Evolutionary conservation across 2,329 filamentous ascomycete genomes (phyloP), one percentile per base, ranked within the genome.

Genomic region (Aspergillus neoniger): DNA sequence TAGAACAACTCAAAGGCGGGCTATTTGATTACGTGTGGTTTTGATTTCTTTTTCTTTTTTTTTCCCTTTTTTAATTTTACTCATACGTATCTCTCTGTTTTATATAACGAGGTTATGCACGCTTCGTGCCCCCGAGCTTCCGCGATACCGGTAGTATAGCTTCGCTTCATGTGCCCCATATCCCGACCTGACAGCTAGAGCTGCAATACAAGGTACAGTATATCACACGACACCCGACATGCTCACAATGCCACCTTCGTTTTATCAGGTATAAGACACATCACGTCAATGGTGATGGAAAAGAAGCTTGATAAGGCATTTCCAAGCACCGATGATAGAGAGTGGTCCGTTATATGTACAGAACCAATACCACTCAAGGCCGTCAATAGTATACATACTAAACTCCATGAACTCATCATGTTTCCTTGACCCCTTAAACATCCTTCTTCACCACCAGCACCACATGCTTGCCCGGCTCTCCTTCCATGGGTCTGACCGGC

Each of bases 401-500:
- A 39, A 55, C 44, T 50, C 36, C 39, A 54, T 43, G 15, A 7
- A 23, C 7, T 19, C 32, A 21, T 23, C 19, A 19, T 15, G 23
- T 15, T 32, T 17, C 12, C 48, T 49, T 41, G 17, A 19, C 39
- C n/a, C 15, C 17, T 49, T 59, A 58, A 55, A 62, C 32, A 17
- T 64, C 67, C 56, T 67, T 69, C 59, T 76, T 77, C 61, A 76
- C 70, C 32, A 70, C 68, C n/a, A 79, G 65, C n/a, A 69, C 70
- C 19, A 77, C 68, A 21, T 72, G 71, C 49, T 74, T 74, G 15
- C 78, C 74, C 7, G 78, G 67, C 23, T 75, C 71, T 5, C 80
- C 80, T 44, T 80, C 76, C 72, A 78, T 77, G 4, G 74, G 67
- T 53, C 76, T 77, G 21, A 72, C 66, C 62, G 79, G 77, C n/a